A percentile compares a stretch with the other conserved stretches of the same genome.
Evolutionary conservation across 441 rosid species (phyloP).

Genomic region (Adansonia rubrostipa): DNA sequence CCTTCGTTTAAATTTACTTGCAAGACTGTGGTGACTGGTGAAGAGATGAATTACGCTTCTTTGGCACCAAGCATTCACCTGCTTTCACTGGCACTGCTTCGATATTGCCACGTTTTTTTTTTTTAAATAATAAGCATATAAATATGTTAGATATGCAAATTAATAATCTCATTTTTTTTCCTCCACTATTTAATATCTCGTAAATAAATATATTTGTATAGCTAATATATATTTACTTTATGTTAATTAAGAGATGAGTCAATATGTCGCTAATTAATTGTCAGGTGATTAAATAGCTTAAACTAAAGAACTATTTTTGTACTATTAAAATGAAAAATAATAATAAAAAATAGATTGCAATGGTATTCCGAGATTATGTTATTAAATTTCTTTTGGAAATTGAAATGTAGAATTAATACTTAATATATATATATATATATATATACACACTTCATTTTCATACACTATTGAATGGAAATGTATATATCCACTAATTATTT

Average conservation of each 20-base stretch:
- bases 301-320: no score
- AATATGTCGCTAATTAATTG: no score
- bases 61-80: neutral
- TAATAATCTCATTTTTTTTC: neutral
- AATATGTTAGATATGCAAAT: neutral
- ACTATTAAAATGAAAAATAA: no score
- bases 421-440: no score
- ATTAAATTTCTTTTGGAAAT: no score
- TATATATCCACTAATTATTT: neutral
- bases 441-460: no score
- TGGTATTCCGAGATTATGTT: no score
- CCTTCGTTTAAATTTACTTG: neutral
- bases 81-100: neutral
- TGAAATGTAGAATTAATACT: no score
- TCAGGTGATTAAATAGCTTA: neutral
- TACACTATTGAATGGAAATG: no score
- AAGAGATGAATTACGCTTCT: neutral
- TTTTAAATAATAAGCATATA: neutral
- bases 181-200: neutral
- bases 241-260: neutral
- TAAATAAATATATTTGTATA: neutral
- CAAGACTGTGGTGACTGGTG: neutral
- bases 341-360: no score
- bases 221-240: neutral
- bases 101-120: neutral